These are phyloP conservation scores for Coemansia sp. DNA, from an alignment of 192 early-diverging fungal species.

Conservation along the genomic window DNA sequence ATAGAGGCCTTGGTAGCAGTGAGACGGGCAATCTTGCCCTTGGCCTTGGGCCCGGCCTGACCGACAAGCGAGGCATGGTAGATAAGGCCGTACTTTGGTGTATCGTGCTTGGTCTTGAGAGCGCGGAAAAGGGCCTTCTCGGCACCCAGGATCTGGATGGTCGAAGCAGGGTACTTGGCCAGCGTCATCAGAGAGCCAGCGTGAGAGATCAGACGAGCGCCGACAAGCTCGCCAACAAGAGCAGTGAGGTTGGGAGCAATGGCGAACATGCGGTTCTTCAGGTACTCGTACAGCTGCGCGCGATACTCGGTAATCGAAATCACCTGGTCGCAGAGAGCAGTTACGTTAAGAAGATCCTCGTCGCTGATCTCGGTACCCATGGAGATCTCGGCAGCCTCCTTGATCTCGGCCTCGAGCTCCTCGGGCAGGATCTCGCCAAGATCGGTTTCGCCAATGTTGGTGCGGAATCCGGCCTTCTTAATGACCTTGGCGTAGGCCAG, in stretches of 20 bases:
- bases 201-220: constrained; percentile 96
- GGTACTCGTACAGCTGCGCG: constrained; percentile 91
- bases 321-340: constrained; percentile 90
- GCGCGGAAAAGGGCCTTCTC: constrained; percentile 99
- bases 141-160: constrained; percentile 98
- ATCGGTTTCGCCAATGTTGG: constrained; percentile 73
- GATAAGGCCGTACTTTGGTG: constrained; percentile 98
- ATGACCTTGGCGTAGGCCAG: constrained; percentile 88
- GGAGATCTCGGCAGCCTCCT: constrained; percentile 96
- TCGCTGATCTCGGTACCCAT: constrained; percentile 99
- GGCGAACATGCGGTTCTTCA: constrained; percentile 94
- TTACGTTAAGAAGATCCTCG: constrained; percentile 96
- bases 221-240: constrained; percentile 97
- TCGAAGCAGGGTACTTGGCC: constrained; percentile 96
- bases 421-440: constrained; percentile 83
- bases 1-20: constrained; percentile 91
- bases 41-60: constrained; percentile 91
- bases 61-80: constrained; percentile 97
- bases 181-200: constrained; percentile 96
- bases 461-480: constrained; percentile 88
- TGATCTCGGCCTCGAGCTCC: constrained; percentile 86
- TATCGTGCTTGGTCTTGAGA: constrained; percentile 97
- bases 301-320: constrained; percentile 95
- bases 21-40: constrained; percentile 97
- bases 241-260: constrained; percentile 88